Evolutionary conservation across 306 rosid genomes (phyloP).

Genomic region (Lathyrus aphaca): DNA sequence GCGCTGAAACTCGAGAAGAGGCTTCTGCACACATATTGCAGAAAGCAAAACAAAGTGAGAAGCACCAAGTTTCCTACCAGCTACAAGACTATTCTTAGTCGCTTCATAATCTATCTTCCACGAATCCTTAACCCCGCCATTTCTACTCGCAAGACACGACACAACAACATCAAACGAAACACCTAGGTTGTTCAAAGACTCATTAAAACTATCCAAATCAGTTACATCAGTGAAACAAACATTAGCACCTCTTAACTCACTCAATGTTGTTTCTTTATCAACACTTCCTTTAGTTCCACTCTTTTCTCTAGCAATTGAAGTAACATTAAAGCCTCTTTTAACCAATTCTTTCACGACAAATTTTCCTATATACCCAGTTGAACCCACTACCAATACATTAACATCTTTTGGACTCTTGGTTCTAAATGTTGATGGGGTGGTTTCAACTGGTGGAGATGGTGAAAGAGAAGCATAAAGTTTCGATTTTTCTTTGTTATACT

Average conservation of each 20-base stretch:
- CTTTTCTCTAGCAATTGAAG: slow-evolving; percentile 79
- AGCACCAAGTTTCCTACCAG: slow-evolving; percentile 83
- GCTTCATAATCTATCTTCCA: slow-evolving; percentile 99
- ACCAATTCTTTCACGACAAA: slow-evolving; percentile 84
- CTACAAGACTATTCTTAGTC: slow-evolving; percentile 79
- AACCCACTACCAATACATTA: slow-evolving; percentile 79
- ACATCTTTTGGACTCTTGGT: slow-evolving; percentile 70
- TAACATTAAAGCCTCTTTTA: slow-evolving; percentile 77
- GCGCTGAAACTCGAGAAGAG: slow-evolving; percentile 91
- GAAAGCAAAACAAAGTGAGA: slow-evolving; percentile 91
- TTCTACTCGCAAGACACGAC: slow-evolving; percentile 93
- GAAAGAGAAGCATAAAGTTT: slow-evolving; percentile 57
- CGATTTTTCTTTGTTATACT: slow-evolving; percentile 45
- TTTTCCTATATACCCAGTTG: slow-evolving; percentile 95
- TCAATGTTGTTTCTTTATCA: slow-evolving; percentile 61
- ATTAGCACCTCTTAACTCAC: slow-evolving; percentile 70
- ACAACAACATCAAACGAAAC: slow-evolving; percentile 78
- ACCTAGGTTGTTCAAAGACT: slow-evolving; percentile 54
- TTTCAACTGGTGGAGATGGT: slow-evolving; percentile 47
- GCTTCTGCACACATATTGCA: slow-evolving; percentile 96
- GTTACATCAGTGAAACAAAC: slow-evolving; percentile 89
- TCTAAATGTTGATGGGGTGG: slow-evolving; percentile 58
- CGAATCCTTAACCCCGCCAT: slow-evolving; percentile 91
- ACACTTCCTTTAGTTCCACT: slow-evolving; percentile 78
- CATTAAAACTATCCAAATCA: slow-evolving; percentile 62